Conservation (phyloP, 2,329 filamentous ascomycete species). For the Aspergillus awamori region DNA sequence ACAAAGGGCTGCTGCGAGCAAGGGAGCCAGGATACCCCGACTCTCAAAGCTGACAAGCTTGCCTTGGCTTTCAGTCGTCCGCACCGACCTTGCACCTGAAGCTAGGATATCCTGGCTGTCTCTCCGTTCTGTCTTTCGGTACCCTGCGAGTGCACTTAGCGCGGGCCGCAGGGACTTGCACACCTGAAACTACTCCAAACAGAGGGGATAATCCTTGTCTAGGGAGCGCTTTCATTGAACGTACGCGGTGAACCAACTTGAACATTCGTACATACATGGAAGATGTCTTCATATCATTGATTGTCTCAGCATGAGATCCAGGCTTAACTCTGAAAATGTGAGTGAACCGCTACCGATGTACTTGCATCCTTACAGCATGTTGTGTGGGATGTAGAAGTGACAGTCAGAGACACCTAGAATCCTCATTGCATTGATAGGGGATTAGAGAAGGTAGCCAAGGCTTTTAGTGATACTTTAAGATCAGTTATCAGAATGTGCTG, state of each 20-base stretch:
- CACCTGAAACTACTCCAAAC: background rate
- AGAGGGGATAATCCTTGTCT: background rate
- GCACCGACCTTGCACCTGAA: background rate
- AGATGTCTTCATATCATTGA: background rate
- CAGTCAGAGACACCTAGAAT: background rate
- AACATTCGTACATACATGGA: background rate
- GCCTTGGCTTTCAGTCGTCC: background rate
- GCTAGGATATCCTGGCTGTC: background rate
- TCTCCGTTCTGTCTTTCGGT: background rate
- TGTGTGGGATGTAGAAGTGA: background rate
- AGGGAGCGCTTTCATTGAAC: background rate
- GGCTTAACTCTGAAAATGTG: background rate
- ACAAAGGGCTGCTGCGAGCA: background rate
- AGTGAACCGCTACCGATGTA: background rate
- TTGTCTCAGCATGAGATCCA: background rate
- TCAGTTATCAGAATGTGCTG: too few species aligned
- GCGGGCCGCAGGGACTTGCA: background rate
- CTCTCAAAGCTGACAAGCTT: background rate
- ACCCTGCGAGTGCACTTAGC: background rate
- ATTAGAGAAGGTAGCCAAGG: too few species aligned
- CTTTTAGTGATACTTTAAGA: too few species aligned
- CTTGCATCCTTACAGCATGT: background rate
- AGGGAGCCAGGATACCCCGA: slow-evolving; percentile 1
- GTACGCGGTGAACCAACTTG: background rate
- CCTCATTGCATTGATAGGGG: too few species aligned